These are phyloP conservation scores for Allium sativum DNA, from an alignment of 106 monocot genomes.

Conservation along the genomic window DNA sequence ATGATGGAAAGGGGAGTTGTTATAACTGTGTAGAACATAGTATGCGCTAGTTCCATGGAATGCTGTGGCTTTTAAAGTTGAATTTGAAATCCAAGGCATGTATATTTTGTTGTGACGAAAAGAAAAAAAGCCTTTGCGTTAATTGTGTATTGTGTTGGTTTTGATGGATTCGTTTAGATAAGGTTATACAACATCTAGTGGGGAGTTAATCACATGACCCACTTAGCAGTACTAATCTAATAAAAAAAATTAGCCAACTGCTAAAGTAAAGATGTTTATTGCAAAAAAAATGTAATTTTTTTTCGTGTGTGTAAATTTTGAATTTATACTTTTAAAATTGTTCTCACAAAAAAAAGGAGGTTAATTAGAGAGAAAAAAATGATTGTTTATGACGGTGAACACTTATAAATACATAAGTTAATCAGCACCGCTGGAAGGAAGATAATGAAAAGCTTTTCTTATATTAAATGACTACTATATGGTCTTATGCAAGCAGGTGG, in stretches of 20 bases:
- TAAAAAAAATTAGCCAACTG: conserved; percentile 21
- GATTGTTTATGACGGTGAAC: no score
- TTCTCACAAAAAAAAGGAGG: no score
- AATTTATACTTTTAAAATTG: no score
- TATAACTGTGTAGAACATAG: not conserved
- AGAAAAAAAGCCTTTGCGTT: conserved; percentile 12
- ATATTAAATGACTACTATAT: no score
- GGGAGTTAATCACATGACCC: conserved; percentile 15
- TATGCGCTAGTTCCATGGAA: not conserved
- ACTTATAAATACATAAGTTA: no score
- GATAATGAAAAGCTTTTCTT: no score
- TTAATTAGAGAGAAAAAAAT: no score
- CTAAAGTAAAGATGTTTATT: conserved; percentile 15
- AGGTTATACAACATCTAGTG: conserved; percentile 1
- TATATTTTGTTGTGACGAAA: conserved; percentile 9
- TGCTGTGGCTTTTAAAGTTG: conserved; percentile 7
- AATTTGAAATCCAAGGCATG: not conserved
- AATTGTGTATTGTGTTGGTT: not conserved
- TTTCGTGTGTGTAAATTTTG: no score
- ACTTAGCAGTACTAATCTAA: not conserved
- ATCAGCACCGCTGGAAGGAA: no score
- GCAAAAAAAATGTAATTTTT: no score
- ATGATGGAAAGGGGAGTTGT: not conserved
- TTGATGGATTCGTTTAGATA: conserved; percentile 9
- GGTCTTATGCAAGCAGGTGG: no score